Conservation (phyloP, 345 rosid species). For the Acer yangbiense region DNA sequence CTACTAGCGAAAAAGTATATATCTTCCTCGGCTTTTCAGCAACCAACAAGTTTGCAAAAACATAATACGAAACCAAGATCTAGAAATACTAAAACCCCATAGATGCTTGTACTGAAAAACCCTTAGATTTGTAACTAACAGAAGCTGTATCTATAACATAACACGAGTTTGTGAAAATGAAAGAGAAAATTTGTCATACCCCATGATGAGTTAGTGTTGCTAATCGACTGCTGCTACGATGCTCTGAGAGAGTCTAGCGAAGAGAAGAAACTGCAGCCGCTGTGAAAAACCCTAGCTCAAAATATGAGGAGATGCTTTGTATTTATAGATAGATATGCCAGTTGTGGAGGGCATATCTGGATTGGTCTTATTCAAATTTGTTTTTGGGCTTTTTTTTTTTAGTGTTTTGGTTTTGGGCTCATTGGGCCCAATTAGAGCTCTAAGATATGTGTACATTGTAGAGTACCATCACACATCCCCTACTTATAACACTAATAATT, state of each 20-base stretch:
- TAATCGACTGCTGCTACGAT: neutral
- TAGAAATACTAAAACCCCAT: neutral
- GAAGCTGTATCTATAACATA: neutral
- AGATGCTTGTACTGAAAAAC: too few species aligned
- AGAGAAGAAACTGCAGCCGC: slow-evolving; percentile 16
- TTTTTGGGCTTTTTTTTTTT: neutral
- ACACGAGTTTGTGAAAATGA: neutral
- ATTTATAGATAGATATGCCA: neutral
- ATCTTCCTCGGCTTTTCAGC: neutral
- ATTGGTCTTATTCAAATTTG: neutral
- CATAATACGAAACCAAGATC: neutral
- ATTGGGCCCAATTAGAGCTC: neutral
- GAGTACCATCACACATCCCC: too few species aligned
- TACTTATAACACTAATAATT: too few species aligned
- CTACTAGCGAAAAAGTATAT: neutral
- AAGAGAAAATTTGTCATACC: slow-evolving; percentile 12
- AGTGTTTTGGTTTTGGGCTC: neutral
- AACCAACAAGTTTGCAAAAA: neutral
- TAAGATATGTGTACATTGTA: too few species aligned
- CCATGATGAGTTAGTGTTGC: slow-evolving; percentile 23
- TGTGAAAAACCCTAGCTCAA: slow-evolving; percentile 15
- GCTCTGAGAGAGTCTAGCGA: slow-evolving; percentile 2
- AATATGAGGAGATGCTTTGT: too few species aligned
- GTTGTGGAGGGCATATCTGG: neutral
- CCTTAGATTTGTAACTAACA: neutral